Percentiles rank a stretch among this genome's conserved stretches.
Conservation (phyloP, 345 rosid species). For the Euphorbia lathyris region DNA sequence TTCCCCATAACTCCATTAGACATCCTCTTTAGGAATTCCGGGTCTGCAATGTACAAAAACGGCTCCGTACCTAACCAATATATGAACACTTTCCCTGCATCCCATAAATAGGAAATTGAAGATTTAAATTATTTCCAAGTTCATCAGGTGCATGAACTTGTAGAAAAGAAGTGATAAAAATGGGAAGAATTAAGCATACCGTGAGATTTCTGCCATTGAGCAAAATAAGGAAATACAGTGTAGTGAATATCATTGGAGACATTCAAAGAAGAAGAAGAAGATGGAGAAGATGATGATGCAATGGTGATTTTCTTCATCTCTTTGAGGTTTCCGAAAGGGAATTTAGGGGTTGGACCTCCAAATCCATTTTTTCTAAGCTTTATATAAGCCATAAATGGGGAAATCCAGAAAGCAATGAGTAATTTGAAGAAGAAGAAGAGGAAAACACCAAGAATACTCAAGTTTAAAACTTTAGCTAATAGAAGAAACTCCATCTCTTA, state of each 20-base stretch:
- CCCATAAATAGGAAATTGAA: too few relatives aligned
- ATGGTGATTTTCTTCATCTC: conserved; percentile 53
- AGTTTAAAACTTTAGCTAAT: conserved; percentile 11
- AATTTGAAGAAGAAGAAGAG: conserved; percentile 36
- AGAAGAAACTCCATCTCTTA: conserved; percentile 24
- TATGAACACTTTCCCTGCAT: conserved; percentile 80
- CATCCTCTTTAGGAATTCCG: conserved; percentile 74
- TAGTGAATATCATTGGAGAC: conserved; percentile 82
- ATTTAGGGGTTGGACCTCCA: conserved; percentile 67
- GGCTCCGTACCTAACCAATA: conserved; percentile 98
- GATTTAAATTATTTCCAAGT: too few relatives aligned
- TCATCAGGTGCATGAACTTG: too few relatives aligned
- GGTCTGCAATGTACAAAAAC: conserved; percentile 81
- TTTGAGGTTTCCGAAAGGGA: conserved; percentile 72
- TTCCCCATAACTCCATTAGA: conserved; percentile 79
- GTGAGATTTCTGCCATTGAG: conserved; percentile 71
- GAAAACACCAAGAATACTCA: conserved; percentile 19
- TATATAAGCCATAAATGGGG: conserved; percentile 42
- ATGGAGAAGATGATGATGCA: not conserved
- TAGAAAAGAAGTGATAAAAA: too few relatives aligned
- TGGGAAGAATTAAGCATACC: conserved; percentile 47
- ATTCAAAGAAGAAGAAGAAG: conserved; percentile 25
- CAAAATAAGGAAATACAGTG: conserved; percentile 67
- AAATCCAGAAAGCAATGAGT: conserved; percentile 59
- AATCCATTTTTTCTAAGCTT: conserved; percentile 68